phyloP scores from a whole-genome alignment of 345 rosid genomes.

The Limnanthes douglasii region DNA sequence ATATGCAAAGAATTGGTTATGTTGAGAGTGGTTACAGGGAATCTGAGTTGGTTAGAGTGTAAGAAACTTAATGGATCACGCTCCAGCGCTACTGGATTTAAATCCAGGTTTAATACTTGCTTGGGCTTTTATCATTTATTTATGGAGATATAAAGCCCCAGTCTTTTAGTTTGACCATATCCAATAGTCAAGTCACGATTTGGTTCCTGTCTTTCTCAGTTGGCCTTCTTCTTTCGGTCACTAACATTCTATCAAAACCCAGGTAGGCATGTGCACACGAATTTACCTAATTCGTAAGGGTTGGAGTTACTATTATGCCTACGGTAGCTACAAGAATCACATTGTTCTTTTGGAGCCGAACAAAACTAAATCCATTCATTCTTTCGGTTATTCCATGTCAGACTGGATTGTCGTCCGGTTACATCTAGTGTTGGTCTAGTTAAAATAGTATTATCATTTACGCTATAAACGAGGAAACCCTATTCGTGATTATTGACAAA shows the following conservation, averaged over 20 bases:
- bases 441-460: slow-evolving; percentile 13
- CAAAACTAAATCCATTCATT: slow-evolving; percentile 28
- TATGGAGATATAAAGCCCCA: too few species aligned
- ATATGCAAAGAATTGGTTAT: too few species aligned
- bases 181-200: too few species aligned
- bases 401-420: slow-evolving; percentile 25
- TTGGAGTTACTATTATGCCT: slow-evolving; percentile 37
- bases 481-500: slow-evolving; percentile 18
- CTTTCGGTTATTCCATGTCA: slow-evolving; percentile 28
- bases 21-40: too few species aligned
- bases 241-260: slow-evolving; percentile 60
- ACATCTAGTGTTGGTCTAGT: slow-evolving; percentile 39
- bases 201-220: too few species aligned
- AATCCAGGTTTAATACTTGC: too few species aligned
- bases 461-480: slow-evolving; percentile 15
- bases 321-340: slow-evolving; percentile 42
- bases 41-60: too few species aligned
- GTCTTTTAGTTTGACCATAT: too few species aligned
- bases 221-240: too few species aligned
- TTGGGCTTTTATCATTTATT: too few species aligned
- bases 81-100: too few species aligned
- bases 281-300: slow-evolving; percentile 9
- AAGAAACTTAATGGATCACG: too few species aligned
- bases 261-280: slow-evolving; percentile 42
- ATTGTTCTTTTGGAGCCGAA: slow-evolving; percentile 40